Percentiles rank a stretch among this genome's conserved stretches.
phyloP scores from a whole-genome alignment of 2,329 filamentous ascomycete species.

The Exophiala sp. region DNA sequence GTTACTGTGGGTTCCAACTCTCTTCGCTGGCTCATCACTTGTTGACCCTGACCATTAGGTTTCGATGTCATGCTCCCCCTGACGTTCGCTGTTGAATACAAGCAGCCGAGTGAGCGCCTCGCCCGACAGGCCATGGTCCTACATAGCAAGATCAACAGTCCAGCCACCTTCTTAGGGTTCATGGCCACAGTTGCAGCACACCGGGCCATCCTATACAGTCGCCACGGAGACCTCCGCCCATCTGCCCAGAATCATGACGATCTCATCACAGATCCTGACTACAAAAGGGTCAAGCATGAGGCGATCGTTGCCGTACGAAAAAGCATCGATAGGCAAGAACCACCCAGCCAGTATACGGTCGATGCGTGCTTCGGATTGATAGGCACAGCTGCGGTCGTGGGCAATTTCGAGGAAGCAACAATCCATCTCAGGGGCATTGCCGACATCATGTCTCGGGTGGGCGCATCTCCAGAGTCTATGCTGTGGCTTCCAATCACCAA shows the following conservation, averaged over 20 bases:
- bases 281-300: slow-evolving; percentile 38
- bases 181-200: slow-evolving; percentile 41
- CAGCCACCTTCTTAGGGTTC: slow-evolving; percentile 38
- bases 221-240: slow-evolving; percentile 28
- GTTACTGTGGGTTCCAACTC: slow-evolving; percentile 33
- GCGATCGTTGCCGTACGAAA: slow-evolving; percentile 25
- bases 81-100: slow-evolving; percentile 37
- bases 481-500: slow-evolving; percentile 20
- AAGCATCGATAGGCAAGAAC: slow-evolving; percentile 33
- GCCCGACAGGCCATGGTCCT: slow-evolving; percentile 33
- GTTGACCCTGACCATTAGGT: slow-evolving; percentile 26
- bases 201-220: slow-evolving; percentile 33
- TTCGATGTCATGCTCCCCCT: slow-evolving; percentile 37
- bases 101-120: slow-evolving; percentile 23
- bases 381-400: slow-evolving; percentile 38
- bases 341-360: slow-evolving; percentile 35
- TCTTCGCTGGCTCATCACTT: not conserved
- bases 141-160: slow-evolving; percentile 34
- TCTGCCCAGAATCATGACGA: slow-evolving; percentile 21
- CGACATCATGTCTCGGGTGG: slow-evolving; percentile 36
- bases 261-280: slow-evolving; percentile 34
- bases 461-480: slow-evolving; percentile 32
- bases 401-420: slow-evolving; percentile 37
- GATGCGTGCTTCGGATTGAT: slow-evolving; percentile 39
- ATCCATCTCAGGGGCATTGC: slow-evolving; percentile 36